Base-by-base conservation (phyloP, 2,329 filamentous ascomycete genomes). In the Ophiocordyceps camponoti-saundersi region DNA sequence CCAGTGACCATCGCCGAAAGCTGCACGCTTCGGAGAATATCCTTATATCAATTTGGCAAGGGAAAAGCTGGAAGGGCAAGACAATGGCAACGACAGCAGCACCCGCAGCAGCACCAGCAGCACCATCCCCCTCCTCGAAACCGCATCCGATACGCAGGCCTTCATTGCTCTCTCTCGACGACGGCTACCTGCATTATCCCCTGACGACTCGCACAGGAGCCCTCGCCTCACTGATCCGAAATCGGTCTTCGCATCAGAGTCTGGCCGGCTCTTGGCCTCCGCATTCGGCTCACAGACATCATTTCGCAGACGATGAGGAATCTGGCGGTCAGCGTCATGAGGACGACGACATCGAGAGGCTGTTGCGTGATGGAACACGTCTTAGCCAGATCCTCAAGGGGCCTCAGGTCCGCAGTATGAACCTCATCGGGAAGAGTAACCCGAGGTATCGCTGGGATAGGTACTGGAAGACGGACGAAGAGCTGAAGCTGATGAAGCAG, bases 381-480 rank as follows among this genome's bases (percentile, higher is more conserved):
- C 61, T 80, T 45, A 76, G 66, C 48, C 68, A 71, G 50, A 66
- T 82, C 49, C 72, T 82, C 46, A 71, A 73, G 56, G 75, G 74
- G n/a, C 79, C 82, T 3, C 78, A 85, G 60, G 82, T 88, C 73
- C 74, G 85, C 51, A 88, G 82, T 58, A 84, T 88, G 75, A 76
- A 86, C 47, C 71, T 96, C 55, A 94, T 95, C 60, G 90, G 90
- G 41, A 85, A 85, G 56, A 86, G 77, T 53, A 95, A 92, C 60
- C 85, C 86, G 18, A 70, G 85, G 50, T 95, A 94, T 64, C 75
- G 75, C 51, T 95, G 88, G 82, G 82, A 88, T 59, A 75, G 73
- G 50, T 95, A 95, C 61, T 94, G 85, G 76, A 93, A 85, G 61
- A 77, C 78, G 0, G 79, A 88, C 29, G 80, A 83, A 26, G 74